Evolutionary conservation across 2,329 filamentous ascomycete genomes (phyloP), one percentile per base, ranked within the genome.

Genomic region (Teratosphaeria destructans): DNA sequence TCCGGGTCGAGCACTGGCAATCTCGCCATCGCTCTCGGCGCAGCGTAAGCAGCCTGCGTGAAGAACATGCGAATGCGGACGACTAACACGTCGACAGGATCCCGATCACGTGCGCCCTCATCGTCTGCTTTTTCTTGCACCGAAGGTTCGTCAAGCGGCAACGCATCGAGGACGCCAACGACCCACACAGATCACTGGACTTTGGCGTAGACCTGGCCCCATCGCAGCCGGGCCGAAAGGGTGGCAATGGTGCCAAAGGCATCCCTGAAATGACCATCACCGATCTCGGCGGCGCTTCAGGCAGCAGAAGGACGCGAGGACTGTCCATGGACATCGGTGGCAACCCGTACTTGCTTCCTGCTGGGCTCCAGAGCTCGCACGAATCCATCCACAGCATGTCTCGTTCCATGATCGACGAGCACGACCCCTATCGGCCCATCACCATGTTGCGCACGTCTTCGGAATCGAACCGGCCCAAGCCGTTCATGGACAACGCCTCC

Each of bases 261-360:
- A 68, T 72, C 54, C 75, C 79, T 64, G 75, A 85, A 74, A 78
- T 84, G 80, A 81, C 78, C 29, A 81, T 89, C 69, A 85, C 85
- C 12, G 67, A 71, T 37, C 27, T 70, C 34, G 62, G 65, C 34
- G 59, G 35, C 19, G 57, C 60, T 29, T 60, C 57, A 54, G 57
- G 59, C 5, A 52, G 57, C 11, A 37, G 61, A 32, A 71, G 72
- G 64, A 70, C 67, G 56, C 78, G 80, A 52, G 82, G 82, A 14
- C 66, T 85, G 63, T 86, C 84, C 16, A 73, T 85, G 67, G 82
- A 85, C 63, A 69, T 93, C 82, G 85, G 88, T 69, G 84, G 83
- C 37, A 94, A 86, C 67, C 94, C 94, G 1, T 99, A 97, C 72
- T 82, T 99, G n/a, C 81, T 97, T n/a, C 92, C 94, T 4, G 89